These are phyloP conservation scores for Citrus trifoliata DNA, from an alignment of 345 rosid species.

Conservation along the genomic window DNA sequence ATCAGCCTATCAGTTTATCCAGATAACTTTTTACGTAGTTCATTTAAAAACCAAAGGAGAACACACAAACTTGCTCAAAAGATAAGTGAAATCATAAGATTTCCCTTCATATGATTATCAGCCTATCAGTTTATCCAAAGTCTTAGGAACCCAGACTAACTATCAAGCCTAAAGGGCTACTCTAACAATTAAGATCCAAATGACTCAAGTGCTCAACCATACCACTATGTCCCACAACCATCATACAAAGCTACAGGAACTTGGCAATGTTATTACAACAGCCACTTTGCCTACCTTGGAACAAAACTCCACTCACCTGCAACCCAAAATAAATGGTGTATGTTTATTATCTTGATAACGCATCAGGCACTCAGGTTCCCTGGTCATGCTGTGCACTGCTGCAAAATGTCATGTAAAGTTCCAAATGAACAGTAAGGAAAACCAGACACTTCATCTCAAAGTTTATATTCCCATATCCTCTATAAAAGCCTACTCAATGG, in stretches of 20 bases:
- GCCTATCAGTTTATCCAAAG: not conserved
- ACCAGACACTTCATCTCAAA: not conserved
- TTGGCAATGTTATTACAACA: not conserved
- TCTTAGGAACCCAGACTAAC: not conserved
- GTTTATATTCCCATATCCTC: not conserved
- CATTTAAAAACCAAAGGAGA: not conserved
- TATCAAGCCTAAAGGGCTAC: conserved; percentile 5
- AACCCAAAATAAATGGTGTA: not conserved
- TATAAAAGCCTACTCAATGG: not conserved
- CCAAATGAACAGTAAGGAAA: not conserved
- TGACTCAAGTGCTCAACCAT: not conserved
- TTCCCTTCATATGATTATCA: not conserved
- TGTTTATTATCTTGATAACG: not conserved
- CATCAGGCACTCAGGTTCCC: not conserved
- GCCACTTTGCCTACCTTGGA: not conserved
- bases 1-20: not conserved
- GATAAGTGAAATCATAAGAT: not conserved
- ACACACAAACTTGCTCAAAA: not conserved
- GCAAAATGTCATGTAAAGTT: not conserved
- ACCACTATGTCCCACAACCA: not conserved
- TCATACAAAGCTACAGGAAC: not conserved
- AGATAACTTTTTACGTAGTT: not conserved
- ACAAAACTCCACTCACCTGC: not conserved
- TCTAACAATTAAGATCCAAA: not conserved
- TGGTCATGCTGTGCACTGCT: too few species aligned